Conservation (phyloP, 1,284 basidiomycete species). For the Apiotrichum sp. region DNA sequence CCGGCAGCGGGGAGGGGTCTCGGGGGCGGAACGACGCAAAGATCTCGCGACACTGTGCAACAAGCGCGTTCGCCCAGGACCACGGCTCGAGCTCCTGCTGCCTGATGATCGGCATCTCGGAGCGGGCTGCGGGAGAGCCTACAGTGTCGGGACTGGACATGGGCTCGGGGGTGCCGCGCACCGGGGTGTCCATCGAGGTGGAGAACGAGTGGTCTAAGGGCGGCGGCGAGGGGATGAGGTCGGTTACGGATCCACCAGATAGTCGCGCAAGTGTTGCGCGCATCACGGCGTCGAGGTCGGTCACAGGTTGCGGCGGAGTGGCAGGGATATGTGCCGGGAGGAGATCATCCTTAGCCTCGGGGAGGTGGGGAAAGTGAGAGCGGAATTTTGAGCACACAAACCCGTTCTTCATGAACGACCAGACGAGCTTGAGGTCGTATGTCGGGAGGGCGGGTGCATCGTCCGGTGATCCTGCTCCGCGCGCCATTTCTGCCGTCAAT, state of each 20-base stretch:
- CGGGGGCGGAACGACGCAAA: not conserved
- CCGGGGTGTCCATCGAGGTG: not conserved
- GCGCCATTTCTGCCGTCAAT: conserved; percentile 10
- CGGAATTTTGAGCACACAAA: conserved; percentile 29
- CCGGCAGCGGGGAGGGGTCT: not conserved
- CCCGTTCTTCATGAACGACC: conserved; percentile 39
- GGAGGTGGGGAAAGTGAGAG: conserved; percentile 25
- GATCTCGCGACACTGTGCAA: conserved; percentile 3
- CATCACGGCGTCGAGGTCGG: conserved; percentile 6
- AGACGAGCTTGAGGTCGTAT: conserved; percentile 38
- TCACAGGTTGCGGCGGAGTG: not conserved
- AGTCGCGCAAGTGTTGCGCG: conserved; percentile 6
- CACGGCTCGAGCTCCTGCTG: conserved; percentile 10
- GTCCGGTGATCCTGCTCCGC: not conserved
- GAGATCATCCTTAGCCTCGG: conserved; percentile 8
- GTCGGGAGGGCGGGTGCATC: conserved; percentile 17
- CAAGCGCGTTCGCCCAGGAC: conserved; percentile 16
- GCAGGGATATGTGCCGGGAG: not conserved
- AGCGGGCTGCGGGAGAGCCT: not conserved
- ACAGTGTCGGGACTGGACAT: conserved; percentile 11
- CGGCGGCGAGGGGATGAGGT: not conserved
- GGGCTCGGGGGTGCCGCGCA: not conserved
- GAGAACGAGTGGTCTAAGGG: conserved; percentile 1
- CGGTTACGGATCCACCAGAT: not conserved
- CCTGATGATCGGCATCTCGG: not conserved